phyloP scores from a whole-genome alignment of 78 protist species.

The Monosiga brevicollis region DNA sequence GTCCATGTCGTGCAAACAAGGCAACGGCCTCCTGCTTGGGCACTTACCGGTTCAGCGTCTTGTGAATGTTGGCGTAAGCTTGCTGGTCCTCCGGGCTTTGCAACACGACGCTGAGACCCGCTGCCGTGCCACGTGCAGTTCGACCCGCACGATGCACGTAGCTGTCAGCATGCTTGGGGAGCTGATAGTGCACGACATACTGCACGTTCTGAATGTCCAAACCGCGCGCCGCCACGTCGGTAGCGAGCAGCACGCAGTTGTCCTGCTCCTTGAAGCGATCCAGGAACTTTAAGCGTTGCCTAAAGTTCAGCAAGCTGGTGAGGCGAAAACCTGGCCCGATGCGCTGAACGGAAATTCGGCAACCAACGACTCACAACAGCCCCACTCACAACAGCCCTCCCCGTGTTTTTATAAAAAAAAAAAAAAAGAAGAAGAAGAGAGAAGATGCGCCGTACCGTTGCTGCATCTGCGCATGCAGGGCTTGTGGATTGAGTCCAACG shows the following conservation, averaged over 20 bases:
- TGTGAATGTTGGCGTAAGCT: neutral
- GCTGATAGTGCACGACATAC: constrained; percentile 55
- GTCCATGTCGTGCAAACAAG: too few relatives aligned
- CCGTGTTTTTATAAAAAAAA: too few relatives aligned
- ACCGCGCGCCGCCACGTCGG: constrained; percentile 93
- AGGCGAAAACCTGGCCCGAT: neutral
- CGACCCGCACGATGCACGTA: constrained; percentile 66
- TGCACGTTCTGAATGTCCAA: constrained; percentile 64
- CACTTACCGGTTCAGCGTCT: too few relatives aligned
- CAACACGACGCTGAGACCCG: constrained; percentile 3
- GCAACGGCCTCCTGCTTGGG: too few relatives aligned
- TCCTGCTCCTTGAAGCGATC: neutral
- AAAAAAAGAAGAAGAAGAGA: too few relatives aligned
- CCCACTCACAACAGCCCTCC: too few relatives aligned
- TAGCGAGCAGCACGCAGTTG: constrained; percentile 65
- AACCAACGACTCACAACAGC: too few relatives aligned
- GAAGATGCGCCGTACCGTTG: too few relatives aligned
- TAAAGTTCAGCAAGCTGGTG: too few relatives aligned
- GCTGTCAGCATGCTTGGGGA: constrained; percentile 35
- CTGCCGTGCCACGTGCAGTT: constrained; percentile 50
- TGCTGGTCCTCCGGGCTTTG: neutral
- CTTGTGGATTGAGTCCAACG: constrained; percentile 2
- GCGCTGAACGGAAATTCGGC: neutral
- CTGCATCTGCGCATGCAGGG: constrained; percentile 52
- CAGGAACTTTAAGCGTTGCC: neutral